Conservation (phyloP, 148 eudicot genomes). For the Spergularia marina region DNA sequence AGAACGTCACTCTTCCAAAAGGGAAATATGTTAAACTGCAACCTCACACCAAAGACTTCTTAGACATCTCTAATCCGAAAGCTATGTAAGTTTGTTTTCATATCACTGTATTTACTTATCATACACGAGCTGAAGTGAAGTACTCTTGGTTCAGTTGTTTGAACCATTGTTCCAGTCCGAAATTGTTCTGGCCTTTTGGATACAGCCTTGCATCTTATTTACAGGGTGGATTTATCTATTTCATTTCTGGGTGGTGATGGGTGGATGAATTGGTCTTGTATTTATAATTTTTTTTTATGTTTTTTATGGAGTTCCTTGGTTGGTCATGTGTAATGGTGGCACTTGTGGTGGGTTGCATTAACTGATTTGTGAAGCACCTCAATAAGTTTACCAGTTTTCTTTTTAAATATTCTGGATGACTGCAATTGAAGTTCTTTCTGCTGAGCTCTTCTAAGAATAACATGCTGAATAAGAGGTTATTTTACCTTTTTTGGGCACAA, state of each 20-base stretch:
- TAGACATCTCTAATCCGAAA: conserved; percentile 96
- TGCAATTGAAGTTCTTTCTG: background rate
- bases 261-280: too few species aligned
- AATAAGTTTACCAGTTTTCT: too few species aligned
- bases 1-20: conserved; percentile 83
- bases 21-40: conserved; percentile 91
- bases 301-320: too few species aligned
- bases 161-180: background rate
- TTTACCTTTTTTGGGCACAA: background rate
- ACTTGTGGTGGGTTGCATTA: too few species aligned
- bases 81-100: conserved; percentile 72
- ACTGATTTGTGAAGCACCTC: too few species aligned
- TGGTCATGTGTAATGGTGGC: too few species aligned
- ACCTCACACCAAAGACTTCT: conserved; percentile 87
- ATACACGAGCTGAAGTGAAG: background rate
- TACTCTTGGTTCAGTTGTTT: background rate
- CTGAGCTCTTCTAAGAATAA: background rate
- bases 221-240: background rate
- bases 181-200: conserved; percentile 1
- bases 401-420: background rate
- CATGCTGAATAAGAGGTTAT: background rate
- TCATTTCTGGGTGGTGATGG: too few species aligned
- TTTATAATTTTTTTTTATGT: too few species aligned
- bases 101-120: background rate
- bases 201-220: background rate